Evolutionary conservation across 2,329 filamentous ascomycete species (phyloP), one percentile per base, ranked within the genome.

Genomic region (Exophiala aquamarina): DNA sequence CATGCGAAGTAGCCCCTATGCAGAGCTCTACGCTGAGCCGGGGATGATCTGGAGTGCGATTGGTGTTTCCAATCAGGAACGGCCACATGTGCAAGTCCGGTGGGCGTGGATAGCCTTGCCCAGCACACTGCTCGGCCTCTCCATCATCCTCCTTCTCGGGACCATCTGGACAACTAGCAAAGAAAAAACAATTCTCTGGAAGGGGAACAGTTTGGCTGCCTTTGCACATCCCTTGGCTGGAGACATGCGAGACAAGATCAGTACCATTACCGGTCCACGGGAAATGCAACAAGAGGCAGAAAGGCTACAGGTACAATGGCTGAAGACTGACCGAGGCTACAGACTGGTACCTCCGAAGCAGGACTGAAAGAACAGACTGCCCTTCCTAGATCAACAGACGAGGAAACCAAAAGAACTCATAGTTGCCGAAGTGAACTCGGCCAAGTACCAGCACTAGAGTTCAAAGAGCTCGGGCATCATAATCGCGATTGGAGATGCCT

Each of bases 101-200:
- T 49, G 46, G 46, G 40, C 40, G 13, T 49, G 46, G 46, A 38
- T 44, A 10, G 34, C 34, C 11, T 34, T 49, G 13, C 46, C 46
- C 9, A 32, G 33, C 20, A 23, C 41, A 7, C 23, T 49, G 23
- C 14, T 49, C 10, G 7, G 29, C 4, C 41, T 49, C 20, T 14
- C 41, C 2, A n/a, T 36, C 5, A n/a, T 43, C 14, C 18, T 48
- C 2, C 21, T 48, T 13, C 20, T 37, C 9, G 31, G 18, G 8
- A 48, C 45, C 10, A 36, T 44, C 23, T 13, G 31, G 18, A 32
- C 19, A 29, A 17, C 39, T 8, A 23, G 13, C 8, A 23, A 36
- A 5, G 15, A 41, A 17, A 18, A 31, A n/a, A 47, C 44, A 9
- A 33, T 41, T 29, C 28, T 47, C 28, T 47, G 44, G 44, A 47